These are phyloP conservation scores for Balakata baccata DNA, from an alignment of 345 rosid species.

Conservation along the genomic window DNA sequence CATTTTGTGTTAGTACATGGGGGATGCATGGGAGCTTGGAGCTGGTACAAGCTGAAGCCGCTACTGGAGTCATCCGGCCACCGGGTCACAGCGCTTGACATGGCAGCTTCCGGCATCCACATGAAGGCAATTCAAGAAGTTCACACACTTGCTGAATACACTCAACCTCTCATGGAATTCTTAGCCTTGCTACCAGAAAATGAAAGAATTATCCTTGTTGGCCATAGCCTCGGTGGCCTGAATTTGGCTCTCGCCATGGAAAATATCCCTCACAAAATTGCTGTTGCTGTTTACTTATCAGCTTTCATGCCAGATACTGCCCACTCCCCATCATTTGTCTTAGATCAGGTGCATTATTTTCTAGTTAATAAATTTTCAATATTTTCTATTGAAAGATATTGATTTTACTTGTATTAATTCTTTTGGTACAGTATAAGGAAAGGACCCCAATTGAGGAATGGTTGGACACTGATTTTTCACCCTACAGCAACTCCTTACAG, in stretches of 20 bases:
- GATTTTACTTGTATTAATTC: no score
- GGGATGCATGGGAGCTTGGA: constrained; percentile 45
- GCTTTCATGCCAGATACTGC: constrained; percentile 28
- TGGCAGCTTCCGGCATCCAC: constrained; percentile 38
- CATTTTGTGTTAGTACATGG: constrained; percentile 50
- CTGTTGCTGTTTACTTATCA: constrained; percentile 22
- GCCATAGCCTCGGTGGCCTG: constrained; percentile 36
- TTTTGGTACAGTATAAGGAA: neutral
- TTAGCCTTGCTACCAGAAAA: constrained; percentile 13
- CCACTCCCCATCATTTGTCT: constrained; percentile 5
- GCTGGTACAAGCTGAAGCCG: constrained; percentile 42
- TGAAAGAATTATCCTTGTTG: constrained; percentile 33
- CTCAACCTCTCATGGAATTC: constrained; percentile 22
- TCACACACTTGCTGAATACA: constrained; percentile 18
- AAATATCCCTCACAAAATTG: constrained; percentile 21
- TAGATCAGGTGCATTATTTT: constrained; percentile 16
- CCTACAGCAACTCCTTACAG: constrained; percentile 6
- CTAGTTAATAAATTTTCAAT: no score
- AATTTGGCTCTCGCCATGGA: constrained; percentile 34
- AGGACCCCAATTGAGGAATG: neutral
- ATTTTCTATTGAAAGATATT: neutral
- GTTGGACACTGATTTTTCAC: constrained; percentile 33
- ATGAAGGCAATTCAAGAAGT: constrained; percentile 22
- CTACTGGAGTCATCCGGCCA: constrained; percentile 35
- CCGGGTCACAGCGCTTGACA: constrained; percentile 37